Evolutionary conservation across 1,284 basidiomycete genomes (phyloP), one percentile per base, ranked within the genome.

Genomic region (Ganoderma multipileum): DNA sequence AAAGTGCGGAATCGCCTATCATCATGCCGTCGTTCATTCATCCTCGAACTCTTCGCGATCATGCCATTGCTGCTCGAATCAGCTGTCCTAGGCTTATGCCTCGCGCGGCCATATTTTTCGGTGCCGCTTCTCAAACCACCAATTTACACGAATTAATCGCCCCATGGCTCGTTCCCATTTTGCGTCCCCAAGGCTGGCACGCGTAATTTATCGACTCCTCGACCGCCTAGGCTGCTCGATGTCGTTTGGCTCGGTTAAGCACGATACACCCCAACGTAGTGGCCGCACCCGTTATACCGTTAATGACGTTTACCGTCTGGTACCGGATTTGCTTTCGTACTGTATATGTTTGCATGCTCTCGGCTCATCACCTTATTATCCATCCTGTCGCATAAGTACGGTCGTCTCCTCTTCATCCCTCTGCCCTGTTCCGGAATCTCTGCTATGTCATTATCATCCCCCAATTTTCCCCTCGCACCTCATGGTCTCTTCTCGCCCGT

Each of bases 131-230:
- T 33, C 59, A 28, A 30, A 26, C n/a, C 58, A 26, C n/a, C 58
- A 38, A 39, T 41, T n/a, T 61, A 42, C 36, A 14, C 44, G 12
- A 36, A 50, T 30, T 60, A 47, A 58, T 41, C 64, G n/a, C 61
- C 64, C 33, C 23, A 28, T n/a, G 55, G 38, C 44, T 41, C 38
- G 38, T 52, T 61, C 50, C 63, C 61, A 50, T 67, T 72, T 62
- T 60, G 67, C 63, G 63, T 52, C 41, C 61, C 41, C 26, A 12
- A 59, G 61, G 39, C 33, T 50, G 63, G 58, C 50, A 67, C 55
- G 69, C 67, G 58, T 72, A 72, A 70, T 68, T 72, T 72, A 72
- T 72, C 67, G 69, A 72, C 71, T 55, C 63, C 69, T 62, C 57
- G 64, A 47, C 63, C 63, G 52, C 52, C 57, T 60, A 67, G 69